Conservation (phyloP, 2,329 filamentous ascomycete species). For the Ilyonectria mors-panacis region DNA sequence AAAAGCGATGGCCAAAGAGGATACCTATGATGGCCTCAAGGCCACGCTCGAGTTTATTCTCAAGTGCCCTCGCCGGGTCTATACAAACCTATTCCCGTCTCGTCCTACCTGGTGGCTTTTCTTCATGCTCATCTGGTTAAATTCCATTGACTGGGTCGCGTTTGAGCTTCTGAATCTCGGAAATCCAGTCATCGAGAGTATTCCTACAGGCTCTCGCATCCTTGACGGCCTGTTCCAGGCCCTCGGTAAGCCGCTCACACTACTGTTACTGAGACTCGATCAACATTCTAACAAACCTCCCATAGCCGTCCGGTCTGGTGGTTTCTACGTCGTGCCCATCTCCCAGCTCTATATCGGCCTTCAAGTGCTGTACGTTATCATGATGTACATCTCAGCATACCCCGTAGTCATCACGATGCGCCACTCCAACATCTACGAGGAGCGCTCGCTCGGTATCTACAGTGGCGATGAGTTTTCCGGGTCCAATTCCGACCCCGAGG, state of each 20-base stretch:
- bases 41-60: neutral
- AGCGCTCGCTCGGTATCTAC: neutral
- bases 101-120: neutral
- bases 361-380: neutral
- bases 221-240: neutral
- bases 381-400: neutral
- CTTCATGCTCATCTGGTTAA: neutral
- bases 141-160: neutral
- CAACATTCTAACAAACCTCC: neutral
- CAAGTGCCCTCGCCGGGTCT: slow-evolving; percentile 1
- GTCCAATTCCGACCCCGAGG: too few species aligned
- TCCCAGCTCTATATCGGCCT: neutral
- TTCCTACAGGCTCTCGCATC: neutral
- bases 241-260: neutral
- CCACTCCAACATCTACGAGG: neutral
- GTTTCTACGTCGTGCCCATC: neutral
- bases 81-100: slow-evolving; percentile 1
- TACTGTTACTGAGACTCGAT: neutral
- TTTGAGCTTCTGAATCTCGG: neutral
- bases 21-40: neutral
- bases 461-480: too few species aligned
- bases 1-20: neutral
- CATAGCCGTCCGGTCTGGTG: neutral
- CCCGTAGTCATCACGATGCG: neutral
- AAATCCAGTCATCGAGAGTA: neutral